phyloP scores from a whole-genome alignment of 805 yeast genomes.

The Zygosaccharomyces rouxii region DNA sequence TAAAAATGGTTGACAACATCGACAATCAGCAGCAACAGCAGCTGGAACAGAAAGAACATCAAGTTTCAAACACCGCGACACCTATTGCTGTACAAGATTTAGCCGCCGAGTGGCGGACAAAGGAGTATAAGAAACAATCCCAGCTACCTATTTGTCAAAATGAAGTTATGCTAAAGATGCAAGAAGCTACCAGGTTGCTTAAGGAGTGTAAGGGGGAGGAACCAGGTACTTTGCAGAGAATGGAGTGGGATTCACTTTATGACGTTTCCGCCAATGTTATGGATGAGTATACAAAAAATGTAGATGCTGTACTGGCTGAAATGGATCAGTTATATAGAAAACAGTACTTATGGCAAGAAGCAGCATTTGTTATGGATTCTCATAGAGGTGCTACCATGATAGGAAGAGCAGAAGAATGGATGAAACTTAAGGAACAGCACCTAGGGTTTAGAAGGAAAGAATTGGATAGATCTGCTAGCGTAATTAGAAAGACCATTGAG shows the following conservation, averaged over 20 bases:
- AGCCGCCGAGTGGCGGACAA: constrained; percentile 29
- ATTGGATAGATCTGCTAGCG: constrained; percentile 25
- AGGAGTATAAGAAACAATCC: constrained; percentile 12
- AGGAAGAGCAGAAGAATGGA: constrained; percentile 30
- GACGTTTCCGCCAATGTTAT: constrained; percentile 29
- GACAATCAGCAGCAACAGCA: neutral
- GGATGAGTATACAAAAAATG: constrained; percentile 29
- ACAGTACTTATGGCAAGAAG: constrained; percentile 34
- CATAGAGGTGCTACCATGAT: constrained; percentile 29
- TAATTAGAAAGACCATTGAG: constrained; percentile 28
- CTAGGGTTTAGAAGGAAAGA: constrained; percentile 22
- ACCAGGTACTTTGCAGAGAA: constrained; percentile 7
- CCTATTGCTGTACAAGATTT: constrained; percentile 10
- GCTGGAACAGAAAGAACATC: neutral
- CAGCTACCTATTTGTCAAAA: constrained; percentile 17
- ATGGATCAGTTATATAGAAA: constrained; percentile 26
- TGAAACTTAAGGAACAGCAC: constrained; percentile 24
- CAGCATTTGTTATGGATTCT: constrained; percentile 32
- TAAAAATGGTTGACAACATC: neutral
- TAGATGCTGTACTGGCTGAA: constrained; percentile 22
- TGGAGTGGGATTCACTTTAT: constrained; percentile 33
- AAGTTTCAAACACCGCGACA: neutral
- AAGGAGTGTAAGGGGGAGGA: constrained; percentile 6
- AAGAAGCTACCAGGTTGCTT: constrained; percentile 17
- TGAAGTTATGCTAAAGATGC: constrained; percentile 17